phyloP scores from a whole-genome alignment of 2,329 filamentous ascomycete genomes.

The Verticillium zaregamsianum region DNA sequence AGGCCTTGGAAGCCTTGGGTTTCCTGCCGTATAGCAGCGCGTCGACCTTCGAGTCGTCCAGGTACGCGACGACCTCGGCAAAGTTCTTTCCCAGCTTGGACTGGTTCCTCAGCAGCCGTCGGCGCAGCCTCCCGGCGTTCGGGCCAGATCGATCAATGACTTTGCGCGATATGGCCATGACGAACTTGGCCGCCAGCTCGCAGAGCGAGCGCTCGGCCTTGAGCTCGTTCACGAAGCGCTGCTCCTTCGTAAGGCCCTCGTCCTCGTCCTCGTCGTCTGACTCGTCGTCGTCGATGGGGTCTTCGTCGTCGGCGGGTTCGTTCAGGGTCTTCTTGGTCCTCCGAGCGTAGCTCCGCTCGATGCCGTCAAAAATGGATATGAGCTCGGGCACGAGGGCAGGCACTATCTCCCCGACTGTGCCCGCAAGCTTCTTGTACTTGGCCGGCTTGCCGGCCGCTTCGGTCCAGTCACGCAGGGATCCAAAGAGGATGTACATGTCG shows the following conservation, averaged over 20 bases:
- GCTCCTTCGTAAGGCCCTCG: constrained; percentile 48
- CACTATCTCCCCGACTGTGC: constrained; percentile 66
- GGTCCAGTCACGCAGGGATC: constrained; percentile 58
- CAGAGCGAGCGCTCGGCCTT: constrained; percentile 83
- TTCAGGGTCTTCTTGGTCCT: constrained; percentile 59
- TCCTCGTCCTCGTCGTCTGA: constrained; percentile 52
- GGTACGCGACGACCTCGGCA: constrained; percentile 74
- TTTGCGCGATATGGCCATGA: constrained; percentile 72
- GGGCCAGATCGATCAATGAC: constrained; percentile 64
- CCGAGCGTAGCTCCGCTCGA: constrained; percentile 75
- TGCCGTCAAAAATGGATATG: constrained; percentile 70
- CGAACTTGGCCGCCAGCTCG: constrained; percentile 78
- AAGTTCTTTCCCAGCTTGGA: constrained; percentile 78
- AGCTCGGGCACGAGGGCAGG: constrained; percentile 62
- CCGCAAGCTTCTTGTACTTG: constrained; percentile 35
- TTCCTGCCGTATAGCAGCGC: constrained; percentile 29
- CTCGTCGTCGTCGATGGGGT: constrained; percentile 61
- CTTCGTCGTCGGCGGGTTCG: constrained; percentile 67
- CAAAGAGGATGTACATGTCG: constrained; percentile 78
- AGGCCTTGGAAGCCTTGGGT: constrained; percentile 34
- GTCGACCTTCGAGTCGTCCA: constrained; percentile 65
- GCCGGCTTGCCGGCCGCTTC: constrained; percentile 28
- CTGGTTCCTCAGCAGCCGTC: constrained; percentile 74
- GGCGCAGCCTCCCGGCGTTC: constrained; percentile 59
- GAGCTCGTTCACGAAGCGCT: constrained; percentile 62